phyloP scores from a whole-genome alignment of 495 filamentous ascomycete genomes.

The Hypoxylon subgilvum region DNA sequence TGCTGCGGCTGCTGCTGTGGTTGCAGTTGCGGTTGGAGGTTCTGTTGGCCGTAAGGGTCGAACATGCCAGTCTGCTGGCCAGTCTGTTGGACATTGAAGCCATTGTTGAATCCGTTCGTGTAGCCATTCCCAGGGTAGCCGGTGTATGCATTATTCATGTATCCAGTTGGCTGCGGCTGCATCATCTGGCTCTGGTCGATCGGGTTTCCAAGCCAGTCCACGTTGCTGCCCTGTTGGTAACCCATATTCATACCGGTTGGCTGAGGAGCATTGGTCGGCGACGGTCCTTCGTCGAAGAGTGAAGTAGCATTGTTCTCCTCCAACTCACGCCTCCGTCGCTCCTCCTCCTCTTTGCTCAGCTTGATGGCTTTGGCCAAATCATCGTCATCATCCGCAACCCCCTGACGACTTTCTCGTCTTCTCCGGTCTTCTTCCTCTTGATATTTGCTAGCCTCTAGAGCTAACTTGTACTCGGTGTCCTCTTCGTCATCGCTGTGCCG shows the following conservation, averaged over 20 bases:
- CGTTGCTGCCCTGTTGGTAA: constrained; percentile 92
- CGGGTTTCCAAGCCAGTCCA: constrained; percentile 97
- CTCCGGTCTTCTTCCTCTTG: constrained; percentile 93
- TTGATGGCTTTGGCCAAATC: constrained; percentile 95
- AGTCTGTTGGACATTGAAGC: constrained; percentile 46
- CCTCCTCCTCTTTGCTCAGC: constrained; percentile 90
- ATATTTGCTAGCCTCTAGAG: constrained; percentile 93
- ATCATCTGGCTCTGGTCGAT: constrained; percentile 71
- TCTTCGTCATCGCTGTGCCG: constrained; percentile 71
- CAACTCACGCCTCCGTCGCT: constrained; percentile 83
- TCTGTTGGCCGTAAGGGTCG: constrained; percentile 63
- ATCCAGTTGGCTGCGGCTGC: constrained; percentile 81
- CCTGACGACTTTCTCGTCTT: constrained; percentile 73
- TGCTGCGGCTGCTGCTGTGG: constrained; percentile 55
- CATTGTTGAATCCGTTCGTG: constrained; percentile 47
- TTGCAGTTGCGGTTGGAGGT: constrained; percentile 68
- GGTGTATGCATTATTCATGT: constrained; percentile 82
- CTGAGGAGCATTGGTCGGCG: constrained; percentile 68
- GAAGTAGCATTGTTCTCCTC: constrained; percentile 87
- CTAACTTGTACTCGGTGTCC: constrained; percentile 89
- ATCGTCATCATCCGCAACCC: constrained; percentile 70
- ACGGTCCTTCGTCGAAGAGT: constrained; percentile 84
- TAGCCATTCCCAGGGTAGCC: constrained; percentile 66
- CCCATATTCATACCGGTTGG: constrained; percentile 91
- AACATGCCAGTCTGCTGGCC: constrained; percentile 46